A percentile compares a stretch with the other conserved stretches of the same genome.
Conservation (phyloP, 2,329 filamentous ascomycete species). For the Lomentospora prolificans region DNA sequence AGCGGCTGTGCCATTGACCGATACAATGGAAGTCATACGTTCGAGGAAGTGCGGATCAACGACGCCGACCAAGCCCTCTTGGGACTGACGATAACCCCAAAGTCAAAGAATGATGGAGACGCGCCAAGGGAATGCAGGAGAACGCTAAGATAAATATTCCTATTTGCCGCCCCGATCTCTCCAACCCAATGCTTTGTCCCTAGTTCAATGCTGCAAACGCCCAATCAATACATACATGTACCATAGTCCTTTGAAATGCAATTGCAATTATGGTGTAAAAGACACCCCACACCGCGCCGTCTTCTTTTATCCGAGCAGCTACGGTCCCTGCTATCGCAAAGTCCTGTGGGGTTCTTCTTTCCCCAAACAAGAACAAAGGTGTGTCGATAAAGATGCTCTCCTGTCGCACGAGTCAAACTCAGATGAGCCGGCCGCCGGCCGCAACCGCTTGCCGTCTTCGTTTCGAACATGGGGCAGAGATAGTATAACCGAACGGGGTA, state of each 20-base stretch:
- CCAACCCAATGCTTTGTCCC: background rate
- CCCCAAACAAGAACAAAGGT: background rate
- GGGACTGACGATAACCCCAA: too few relatives aligned
- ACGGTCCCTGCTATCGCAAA: background rate
- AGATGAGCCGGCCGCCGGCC: too few relatives aligned
- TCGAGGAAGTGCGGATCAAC: background rate
- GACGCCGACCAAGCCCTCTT: too few relatives aligned
- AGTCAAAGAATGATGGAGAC: too few relatives aligned
- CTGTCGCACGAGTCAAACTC: too few relatives aligned
- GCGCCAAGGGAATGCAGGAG: background rate
- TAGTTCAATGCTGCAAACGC: background rate
- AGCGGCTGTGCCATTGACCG: too few relatives aligned
- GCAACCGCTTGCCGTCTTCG: too few relatives aligned
- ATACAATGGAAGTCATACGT: too few relatives aligned
- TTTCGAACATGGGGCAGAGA: background rate
- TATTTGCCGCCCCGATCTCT: background rate
- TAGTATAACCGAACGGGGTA: background rate
- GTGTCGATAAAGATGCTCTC: background rate
- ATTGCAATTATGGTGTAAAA: background rate
- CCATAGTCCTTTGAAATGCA: background rate
- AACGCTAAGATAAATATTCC: background rate
- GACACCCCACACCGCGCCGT: background rate
- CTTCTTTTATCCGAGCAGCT: background rate
- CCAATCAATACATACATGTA: constrained; percentile 2
- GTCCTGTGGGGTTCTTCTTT: background rate